Conservation (phyloP, 257 asterid species). For the Solanum appendiculatum region DNA sequence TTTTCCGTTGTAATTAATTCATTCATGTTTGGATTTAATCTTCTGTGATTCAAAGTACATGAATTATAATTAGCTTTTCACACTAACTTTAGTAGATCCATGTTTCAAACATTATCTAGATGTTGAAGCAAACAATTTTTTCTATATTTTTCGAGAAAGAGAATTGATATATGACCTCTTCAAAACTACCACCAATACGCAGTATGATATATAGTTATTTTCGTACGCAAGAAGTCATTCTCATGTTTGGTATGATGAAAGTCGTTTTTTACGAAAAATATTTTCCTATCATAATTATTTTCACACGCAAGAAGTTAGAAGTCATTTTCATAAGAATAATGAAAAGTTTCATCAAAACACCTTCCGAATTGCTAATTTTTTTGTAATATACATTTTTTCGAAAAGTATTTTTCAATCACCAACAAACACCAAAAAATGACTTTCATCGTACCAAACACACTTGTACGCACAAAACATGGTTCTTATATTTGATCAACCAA, state of each 20-base stretch:
- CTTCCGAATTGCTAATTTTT: not conserved
- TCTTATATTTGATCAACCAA: not conserved
- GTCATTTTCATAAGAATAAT: not conserved
- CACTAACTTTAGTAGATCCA: too few species aligned
- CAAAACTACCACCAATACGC: not conserved
- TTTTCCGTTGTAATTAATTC: too few species aligned
- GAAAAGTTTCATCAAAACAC: not conserved
- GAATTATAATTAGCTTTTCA: too few species aligned
- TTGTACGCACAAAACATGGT: not conserved
- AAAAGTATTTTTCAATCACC: not conserved
- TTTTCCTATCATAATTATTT: not conserved
- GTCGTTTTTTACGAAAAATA: not conserved
- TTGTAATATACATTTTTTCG: too few species aligned
- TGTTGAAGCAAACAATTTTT: too few species aligned
- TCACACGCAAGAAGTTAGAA: not conserved
- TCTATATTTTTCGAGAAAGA: too few species aligned
- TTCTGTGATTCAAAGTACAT: too few species aligned
- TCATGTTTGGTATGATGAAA: not conserved
- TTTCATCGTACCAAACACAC: not conserved
- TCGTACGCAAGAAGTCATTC: too few species aligned
- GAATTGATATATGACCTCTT: too few species aligned
- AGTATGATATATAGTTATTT: not conserved
- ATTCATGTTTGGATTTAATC: too few species aligned
- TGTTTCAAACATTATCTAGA: too few species aligned
- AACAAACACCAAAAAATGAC: not conserved